phyloP scores from a whole-genome alignment of 139 green algal genomes.

The Tetradesmus obliquus region DNA sequence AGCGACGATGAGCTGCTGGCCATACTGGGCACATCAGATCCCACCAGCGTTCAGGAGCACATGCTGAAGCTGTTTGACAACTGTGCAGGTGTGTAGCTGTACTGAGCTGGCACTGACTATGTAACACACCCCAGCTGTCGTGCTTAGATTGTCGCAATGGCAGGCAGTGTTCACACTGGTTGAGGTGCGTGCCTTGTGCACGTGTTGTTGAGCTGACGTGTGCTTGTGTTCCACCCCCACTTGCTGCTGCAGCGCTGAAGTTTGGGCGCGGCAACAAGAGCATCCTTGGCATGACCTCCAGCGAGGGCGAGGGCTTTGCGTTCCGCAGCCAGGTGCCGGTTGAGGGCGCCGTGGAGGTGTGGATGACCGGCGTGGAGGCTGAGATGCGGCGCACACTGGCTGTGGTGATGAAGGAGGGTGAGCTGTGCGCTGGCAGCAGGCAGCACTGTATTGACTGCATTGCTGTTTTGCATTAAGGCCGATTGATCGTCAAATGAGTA shows the following conservation, averaged over 20 bases:
- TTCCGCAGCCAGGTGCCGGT: conserved; percentile 77
- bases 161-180: no score
- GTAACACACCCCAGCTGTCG: no score
- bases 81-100: conserved; percentile 65
- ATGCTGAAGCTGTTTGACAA: conserved; percentile 98
- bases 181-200: no score
- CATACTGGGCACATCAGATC: conserved; percentile 94
- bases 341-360: conserved; percentile 85
- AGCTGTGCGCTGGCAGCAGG: not conserved
- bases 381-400: conserved; percentile 84
- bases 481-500: no score
- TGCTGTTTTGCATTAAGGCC: not conserved
- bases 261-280: conserved; percentile 89
- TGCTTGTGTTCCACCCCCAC: not conserved
- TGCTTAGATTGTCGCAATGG: no score
- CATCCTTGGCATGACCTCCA: conserved; percentile 86
- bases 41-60: conserved; percentile 88
- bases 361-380: conserved; percentile 87
- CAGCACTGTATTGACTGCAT: not conserved
- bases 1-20: conserved; percentile 96
- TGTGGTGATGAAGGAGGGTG: conserved; percentile 60
- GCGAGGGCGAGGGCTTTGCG: conserved; percentile 88
- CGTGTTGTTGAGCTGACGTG: no score
- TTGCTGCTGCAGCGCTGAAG: conserved; percentile 59
- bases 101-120: not conserved